A percentile compares a stretch with the other conserved stretches of the same genome.
phyloP scores from a whole-genome alignment of 225 moss, liverwort and hornwort species.

The Bryum argenteum region DNA sequence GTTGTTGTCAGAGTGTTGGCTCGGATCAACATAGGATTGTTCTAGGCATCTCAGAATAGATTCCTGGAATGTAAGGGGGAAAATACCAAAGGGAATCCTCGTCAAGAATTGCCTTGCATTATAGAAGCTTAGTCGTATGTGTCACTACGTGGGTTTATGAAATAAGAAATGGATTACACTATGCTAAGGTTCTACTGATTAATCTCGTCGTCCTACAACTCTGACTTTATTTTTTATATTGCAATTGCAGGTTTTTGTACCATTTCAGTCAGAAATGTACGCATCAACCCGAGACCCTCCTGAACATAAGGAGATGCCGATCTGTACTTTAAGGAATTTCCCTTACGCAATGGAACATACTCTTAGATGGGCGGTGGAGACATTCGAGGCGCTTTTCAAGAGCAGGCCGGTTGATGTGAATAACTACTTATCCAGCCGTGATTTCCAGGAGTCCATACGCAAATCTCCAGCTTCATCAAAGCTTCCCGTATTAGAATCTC shows the following conservation, averaged over 20 bases:
- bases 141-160: background rate
- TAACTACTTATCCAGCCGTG: slow-evolving; percentile 89
- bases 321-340: slow-evolving; percentile 95
- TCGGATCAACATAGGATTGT: slow-evolving; percentile 1
- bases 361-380: slow-evolving; percentile 91
- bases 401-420: slow-evolving; percentile 91
- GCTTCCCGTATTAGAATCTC: slow-evolving; percentile 87
- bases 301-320: slow-evolving; percentile 91
- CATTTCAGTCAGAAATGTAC: slow-evolving; percentile 98
- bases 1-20: slow-evolving; percentile 4
- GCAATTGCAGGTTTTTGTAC: slow-evolving; percentile 88
- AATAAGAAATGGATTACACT: background rate
- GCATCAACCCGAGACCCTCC: slow-evolving; percentile 95
- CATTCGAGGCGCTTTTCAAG: slow-evolving; percentile 91
- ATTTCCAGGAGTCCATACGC: slow-evolving; percentile 89
- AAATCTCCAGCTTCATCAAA: slow-evolving; percentile 87
- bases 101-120: background rate
- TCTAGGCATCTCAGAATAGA: background rate
- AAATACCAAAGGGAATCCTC: background rate
- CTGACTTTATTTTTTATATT: slow-evolving; percentile 21
- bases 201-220: background rate
- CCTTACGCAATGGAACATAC: slow-evolving; percentile 93
- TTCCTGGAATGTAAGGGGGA: slow-evolving; percentile 9
- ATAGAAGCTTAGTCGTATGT: background rate
- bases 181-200: background rate